These are phyloP conservation scores for Fusarium bactridioides DNA, from an alignment of 2,329 filamentous ascomycete genomes.

Conservation along the genomic window DNA sequence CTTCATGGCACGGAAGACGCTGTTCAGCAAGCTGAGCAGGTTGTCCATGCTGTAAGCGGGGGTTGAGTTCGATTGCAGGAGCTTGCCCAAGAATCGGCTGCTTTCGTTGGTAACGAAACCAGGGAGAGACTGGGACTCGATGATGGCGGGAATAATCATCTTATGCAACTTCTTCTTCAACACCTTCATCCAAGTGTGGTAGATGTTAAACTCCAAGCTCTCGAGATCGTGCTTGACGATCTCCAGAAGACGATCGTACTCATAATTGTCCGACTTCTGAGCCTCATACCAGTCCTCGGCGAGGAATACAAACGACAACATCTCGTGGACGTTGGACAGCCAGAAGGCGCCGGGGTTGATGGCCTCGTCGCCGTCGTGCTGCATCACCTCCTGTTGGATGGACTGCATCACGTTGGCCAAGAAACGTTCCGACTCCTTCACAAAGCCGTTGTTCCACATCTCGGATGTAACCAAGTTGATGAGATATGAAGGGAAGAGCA, in stretches of 20 bases:
- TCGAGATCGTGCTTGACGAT: slow-evolving; percentile 99
- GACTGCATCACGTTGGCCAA: slow-evolving; percentile 99
- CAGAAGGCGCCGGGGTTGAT: slow-evolving; percentile 98
- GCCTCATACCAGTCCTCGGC: slow-evolving; percentile 99
- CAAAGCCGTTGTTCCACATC: slow-evolving; percentile 99
- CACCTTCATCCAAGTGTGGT: slow-evolving; percentile 99
- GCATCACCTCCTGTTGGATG: slow-evolving; percentile 99
- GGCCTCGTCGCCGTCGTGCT: slow-evolving; percentile 95
- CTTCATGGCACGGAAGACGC: slow-evolving; percentile 98
- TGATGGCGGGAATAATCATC: slow-evolving; percentile 99
- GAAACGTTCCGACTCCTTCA: slow-evolving; percentile 99
- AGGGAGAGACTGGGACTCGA: slow-evolving; percentile 96
- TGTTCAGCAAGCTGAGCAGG: slow-evolving; percentile 92
- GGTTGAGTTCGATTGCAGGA: slow-evolving; percentile 86
- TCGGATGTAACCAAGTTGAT: slow-evolving; percentile 99
- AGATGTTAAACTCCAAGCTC: slow-evolving; percentile 99
- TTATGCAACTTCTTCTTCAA: slow-evolving; percentile 99
- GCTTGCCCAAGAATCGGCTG: slow-evolving; percentile 97
- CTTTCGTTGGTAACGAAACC: slow-evolving; percentile 99
- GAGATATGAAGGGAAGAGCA: slow-evolving; percentile 96
- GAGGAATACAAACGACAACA: slow-evolving; percentile 99
- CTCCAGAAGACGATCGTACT: slow-evolving; percentile 95
- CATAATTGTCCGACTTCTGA: slow-evolving; percentile 98
- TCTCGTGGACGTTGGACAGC: slow-evolving; percentile 99
- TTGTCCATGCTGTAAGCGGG: slow-evolving; percentile 99